Base-by-base conservation (phyloP, 2,329 filamentous ascomycete genomes). In the Rachicladosporium sp. region DNA sequence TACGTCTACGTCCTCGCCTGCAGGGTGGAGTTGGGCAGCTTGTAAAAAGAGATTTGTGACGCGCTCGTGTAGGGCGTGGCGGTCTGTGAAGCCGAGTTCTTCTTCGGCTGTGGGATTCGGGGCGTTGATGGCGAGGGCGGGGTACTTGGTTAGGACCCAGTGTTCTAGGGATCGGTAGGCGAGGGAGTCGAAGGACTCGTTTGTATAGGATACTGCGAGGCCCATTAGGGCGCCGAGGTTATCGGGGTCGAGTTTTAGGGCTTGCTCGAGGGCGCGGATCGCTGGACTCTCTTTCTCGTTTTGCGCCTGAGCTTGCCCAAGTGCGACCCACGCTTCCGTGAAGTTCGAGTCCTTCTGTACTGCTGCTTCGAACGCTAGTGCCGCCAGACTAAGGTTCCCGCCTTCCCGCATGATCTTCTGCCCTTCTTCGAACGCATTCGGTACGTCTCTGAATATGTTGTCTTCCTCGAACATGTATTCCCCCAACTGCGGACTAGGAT, bases 251-350 rank as follows among this genome's bases (percentile, higher is more conserved):
- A 91, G 70, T 61, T 88, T 89, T 47, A 95, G 66, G 1, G 89
- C 87, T 58, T 91, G 83, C 62, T 96, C 89, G 44, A 96, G 70
- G 3, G 91, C 91, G 29, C 91, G 80, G 48, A 98, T 95, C 2
- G 91, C 91, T 0, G 91, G 89, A 6, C 86, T 82, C 62, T 98
- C 91, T 66, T 98, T 98, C 63, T 98, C 91, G 61, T 98, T 98
- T 61, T 98, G 91, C 12, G 91, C 91, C 64, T 98, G 91, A 11
- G 88, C 84, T 39, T 82, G 80, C 38, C 91, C 91, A 27, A 98
- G 75, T 53, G 87, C 81, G 7, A 88, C 85, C 91, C 91, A 98
- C 2, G 91, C 91, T 40, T 93, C 83, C 30, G 89, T 78, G 59
- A 96, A 89, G 40, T 81, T 71, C 1, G 86, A 76, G 46, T 94